Base-by-base conservation (phyloP, 208 protist genomes). In the Leishmania braziliensis region DNA sequence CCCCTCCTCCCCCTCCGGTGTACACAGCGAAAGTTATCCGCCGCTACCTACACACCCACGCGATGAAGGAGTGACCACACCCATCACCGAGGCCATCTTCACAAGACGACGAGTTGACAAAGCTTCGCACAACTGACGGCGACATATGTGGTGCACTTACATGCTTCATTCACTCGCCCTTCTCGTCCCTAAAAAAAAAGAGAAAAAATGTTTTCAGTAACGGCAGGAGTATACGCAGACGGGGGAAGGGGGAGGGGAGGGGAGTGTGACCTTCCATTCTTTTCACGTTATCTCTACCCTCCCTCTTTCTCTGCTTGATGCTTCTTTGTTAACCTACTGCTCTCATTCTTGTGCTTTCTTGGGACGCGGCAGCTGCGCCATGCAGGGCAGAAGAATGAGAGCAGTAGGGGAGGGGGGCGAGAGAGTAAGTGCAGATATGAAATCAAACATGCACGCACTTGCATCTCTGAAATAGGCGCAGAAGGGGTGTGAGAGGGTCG, bases 241-340 rank as follows among this genome's bases (percentile, higher is more conserved):
- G 3, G 43, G 43, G 43, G 43, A 46, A 46, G 43, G 43, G 43
- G 3, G 43, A 46, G 43, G 43, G 43, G 43, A 46, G 43, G 43
- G 43, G 43, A 46, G 43, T 46, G 4, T 46, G 43, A 46, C 43
- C 43, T 46, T 46, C 43, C 43, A 46, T 46, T 46, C 43, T 46
- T 46, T 46, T 46, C 43, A 46, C 43, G 43, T 6, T 4, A 46
- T 46, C 43, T 46, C 43, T 46, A 46, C 43, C 43, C 43, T 72
- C 77, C 82, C 75, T 54, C 56, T 73, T 36, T 63, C 69, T 3
- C 36, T 63, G 39, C 56, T 50, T 9, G 70, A 46, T 46, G 26
- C 56, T 54, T 66, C 54, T 36, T 29, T 39, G 14, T 75, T 23
- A 26, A 3, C 14, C 8, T 18, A 62, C 18, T 62, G 8, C 58